Evolutionary conservation across 495 filamentous ascomycete genomes (phyloP).

Genomic region (Articulospora tetracladia): DNA sequence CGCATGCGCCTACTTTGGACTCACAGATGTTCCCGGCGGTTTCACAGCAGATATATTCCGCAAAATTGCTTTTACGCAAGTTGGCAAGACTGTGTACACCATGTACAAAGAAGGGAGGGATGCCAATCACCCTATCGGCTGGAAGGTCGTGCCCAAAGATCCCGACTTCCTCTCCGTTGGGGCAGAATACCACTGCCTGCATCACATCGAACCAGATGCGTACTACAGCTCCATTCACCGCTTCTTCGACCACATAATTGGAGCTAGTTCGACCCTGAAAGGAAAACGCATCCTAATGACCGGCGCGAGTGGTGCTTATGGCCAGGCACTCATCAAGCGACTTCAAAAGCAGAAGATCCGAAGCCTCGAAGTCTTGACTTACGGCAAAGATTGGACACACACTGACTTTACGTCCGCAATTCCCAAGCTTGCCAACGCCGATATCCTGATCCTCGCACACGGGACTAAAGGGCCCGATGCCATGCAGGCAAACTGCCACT

Average conservation of each 20-base stretch:
- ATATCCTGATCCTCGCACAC: conserved; percentile 1
- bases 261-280: conserved; percentile 3
- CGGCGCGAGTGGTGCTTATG: conserved; percentile 1
- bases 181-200: conserved; percentile 3
- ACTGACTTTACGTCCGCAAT: not conserved
- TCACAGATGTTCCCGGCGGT: not conserved
- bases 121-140: conserved; percentile 7
- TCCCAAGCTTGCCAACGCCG: not conserved
- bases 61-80: not conserved
- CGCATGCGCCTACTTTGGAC: not conserved
- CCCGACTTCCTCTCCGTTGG: conserved; percentile 8
- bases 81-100: not conserved
- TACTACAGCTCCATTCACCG: conserved; percentile 11
- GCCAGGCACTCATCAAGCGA: not conserved
- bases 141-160: conserved; percentile 2
- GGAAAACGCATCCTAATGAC: not conserved
- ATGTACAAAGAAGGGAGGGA: conserved; percentile 5
- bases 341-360: not conserved
- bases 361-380: not conserved
- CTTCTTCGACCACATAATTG: conserved; percentile 12
- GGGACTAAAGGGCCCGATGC: not conserved
- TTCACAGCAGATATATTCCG: not conserved
- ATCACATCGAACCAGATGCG: conserved; percentile 13
- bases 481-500: not conserved
- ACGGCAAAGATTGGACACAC: conserved; percentile 2